phyloP scores from a whole-genome alignment of 2,329 filamentous ascomycete species.

The Alternaria consortialis region DNA sequence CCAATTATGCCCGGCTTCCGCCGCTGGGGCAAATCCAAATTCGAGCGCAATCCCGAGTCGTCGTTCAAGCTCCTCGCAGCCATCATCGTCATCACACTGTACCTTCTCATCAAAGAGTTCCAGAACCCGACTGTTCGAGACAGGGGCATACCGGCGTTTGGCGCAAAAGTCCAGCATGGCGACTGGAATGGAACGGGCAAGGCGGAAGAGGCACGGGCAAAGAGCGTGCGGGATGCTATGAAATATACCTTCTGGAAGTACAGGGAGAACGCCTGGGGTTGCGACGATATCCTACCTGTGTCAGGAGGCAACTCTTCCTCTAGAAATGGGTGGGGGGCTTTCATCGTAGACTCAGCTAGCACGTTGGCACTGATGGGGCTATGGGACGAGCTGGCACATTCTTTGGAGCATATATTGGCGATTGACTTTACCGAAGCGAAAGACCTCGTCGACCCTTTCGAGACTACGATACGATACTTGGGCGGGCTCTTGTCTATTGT shows the following conservation, averaged over 20 bases:
- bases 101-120: constrained; percentile 52
- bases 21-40: constrained; percentile 49
- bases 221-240: constrained; percentile 51
- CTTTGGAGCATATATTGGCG: constrained; percentile 50
- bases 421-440: constrained; percentile 50
- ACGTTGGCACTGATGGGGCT: constrained; percentile 55
- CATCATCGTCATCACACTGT: constrained; percentile 52
- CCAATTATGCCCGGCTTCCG: constrained; percentile 47
- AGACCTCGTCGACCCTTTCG: constrained; percentile 53
- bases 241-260: constrained; percentile 54
- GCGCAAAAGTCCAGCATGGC: constrained; percentile 45
- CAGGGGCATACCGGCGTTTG: constrained; percentile 20
- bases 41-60: constrained; percentile 52
- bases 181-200: constrained; percentile 48
- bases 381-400: constrained; percentile 53
- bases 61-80: constrained; percentile 54
- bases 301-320: constrained; percentile 47
- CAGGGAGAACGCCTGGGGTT: constrained; percentile 51
- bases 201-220: constrained; percentile 47
- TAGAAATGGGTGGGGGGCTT: constrained; percentile 55
- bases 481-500: constrained; percentile 52
- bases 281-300: constrained; percentile 52
- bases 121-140: constrained; percentile 41
- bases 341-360: constrained; percentile 54
- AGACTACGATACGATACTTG: constrained; percentile 55